These are phyloP conservation scores for Phaeosphaeria sp. DNA, from an alignment of 2,329 filamentous ascomycete species.

Conservation along the genomic window DNA sequence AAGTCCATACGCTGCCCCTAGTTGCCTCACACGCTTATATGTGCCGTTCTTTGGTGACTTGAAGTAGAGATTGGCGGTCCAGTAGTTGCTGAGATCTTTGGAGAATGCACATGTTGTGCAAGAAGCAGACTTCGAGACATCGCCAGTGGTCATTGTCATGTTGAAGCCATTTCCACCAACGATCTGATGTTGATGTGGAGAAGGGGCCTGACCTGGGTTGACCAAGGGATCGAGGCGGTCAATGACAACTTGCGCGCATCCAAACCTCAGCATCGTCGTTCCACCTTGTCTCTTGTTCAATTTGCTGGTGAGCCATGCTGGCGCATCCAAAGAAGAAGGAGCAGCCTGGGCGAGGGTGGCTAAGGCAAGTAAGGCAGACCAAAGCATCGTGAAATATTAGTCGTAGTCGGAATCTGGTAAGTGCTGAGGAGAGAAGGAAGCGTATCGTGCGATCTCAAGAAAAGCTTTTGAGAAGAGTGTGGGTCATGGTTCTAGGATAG, in stretches of 20 bases:
- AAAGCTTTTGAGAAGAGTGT: neutral
- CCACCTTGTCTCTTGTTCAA: slow-evolving; percentile 2
- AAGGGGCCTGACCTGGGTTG: slow-evolving; percentile 44
- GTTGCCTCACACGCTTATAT: slow-evolving; percentile 35
- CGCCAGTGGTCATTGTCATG: slow-evolving; percentile 49
- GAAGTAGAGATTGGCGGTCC: slow-evolving; percentile 41
- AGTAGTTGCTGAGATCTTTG: slow-evolving; percentile 43
- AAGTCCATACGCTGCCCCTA: slow-evolving; percentile 1
- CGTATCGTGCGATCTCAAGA: neutral
- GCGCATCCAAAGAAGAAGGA: neutral
- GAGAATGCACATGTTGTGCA: slow-evolving; percentile 50
- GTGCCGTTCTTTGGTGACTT: slow-evolving; percentile 33
- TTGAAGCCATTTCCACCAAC: slow-evolving; percentile 57
- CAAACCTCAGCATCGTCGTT: slow-evolving; percentile 42
- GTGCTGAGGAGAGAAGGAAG: neutral
- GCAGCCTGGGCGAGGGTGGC: neutral
- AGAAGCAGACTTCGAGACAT: slow-evolving; percentile 35
- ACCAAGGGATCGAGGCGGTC: slow-evolving; percentile 43
- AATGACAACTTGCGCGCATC: slow-evolving; percentile 40
- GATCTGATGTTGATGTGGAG: slow-evolving; percentile 49
- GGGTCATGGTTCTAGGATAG: neutral
- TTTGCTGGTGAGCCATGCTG: neutral
- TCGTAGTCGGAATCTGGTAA: neutral
- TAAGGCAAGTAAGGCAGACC: neutral
- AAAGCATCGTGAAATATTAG: slow-evolving; percentile 4